Base-by-base conservation (phyloP, 2,329 filamentous ascomycete species). In the Exophiala sp. region DNA sequence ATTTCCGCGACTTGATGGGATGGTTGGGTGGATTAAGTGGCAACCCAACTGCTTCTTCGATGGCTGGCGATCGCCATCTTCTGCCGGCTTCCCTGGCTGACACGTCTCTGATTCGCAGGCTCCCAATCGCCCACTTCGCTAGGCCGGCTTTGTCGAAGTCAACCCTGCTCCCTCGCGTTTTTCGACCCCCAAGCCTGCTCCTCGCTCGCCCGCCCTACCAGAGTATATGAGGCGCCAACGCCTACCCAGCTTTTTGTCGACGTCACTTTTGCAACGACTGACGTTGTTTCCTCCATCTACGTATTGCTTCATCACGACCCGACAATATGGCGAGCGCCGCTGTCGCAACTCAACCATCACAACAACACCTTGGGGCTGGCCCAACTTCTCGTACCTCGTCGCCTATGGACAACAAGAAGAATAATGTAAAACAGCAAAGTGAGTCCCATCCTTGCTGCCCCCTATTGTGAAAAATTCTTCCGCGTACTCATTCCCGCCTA, bases 351-450 rank as follows among this genome's bases (percentile, higher is more conserved):
- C 57, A 60, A 60, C 57, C 57, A 52, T 57, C 57, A 50, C 57
- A 60, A 60, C 57, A 60, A 57, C 59, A 62, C 47, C 49, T 62
- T 39, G 59, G 57, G 52, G 52, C 57, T 50, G 57, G 64, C 59
- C 60, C 67, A 47, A 63, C 55, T 46, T 64, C 61, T 57, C 66
- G 65, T 55, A 70, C 69, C 54, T 66, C 71, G 51, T 69, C 71
- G 47, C 66, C 71, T 61, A 74, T 75, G 70, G 73, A 75, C 59
- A 65, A 68, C 51, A 74, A 73, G 62, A 74, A 71, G 59, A 66
- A 65, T 50, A 61, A 61, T 32, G 52, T 68, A 50, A 68, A 73
- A 53, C 63, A 65, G 61, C 71, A 73, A 69, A 71, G 73, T 75
- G 50, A 55, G 57, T 60, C 48, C 16, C 41, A 20, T 44, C 41